Evolutionary conservation across 2,329 filamentous ascomycete genomes (phyloP), one percentile per base, ranked within the genome.

Genomic region (Ophiostoma sp.): DNA sequence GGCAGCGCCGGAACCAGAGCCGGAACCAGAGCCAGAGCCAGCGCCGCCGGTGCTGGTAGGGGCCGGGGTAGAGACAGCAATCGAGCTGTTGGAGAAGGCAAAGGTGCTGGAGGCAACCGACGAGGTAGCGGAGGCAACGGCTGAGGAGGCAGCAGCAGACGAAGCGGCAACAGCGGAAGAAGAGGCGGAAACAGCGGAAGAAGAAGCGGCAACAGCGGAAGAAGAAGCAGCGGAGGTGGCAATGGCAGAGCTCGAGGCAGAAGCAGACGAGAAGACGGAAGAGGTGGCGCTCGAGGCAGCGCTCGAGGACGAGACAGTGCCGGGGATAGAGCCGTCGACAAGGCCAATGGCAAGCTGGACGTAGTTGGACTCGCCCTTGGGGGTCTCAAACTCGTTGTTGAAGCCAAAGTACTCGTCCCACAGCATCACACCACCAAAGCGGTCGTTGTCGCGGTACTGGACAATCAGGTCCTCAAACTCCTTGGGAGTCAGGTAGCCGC

Each of bases 341-440:
- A 64, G 52, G 49, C 47, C 63, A 67, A 66, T 45, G 66, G 63
- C 0, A 68, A 60, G 36, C 42, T 64, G 45, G 55, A 52, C 36
- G 41, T 74, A 73, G 67, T 75, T 73, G n/a, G 64, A 66, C 69
- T 75, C 69, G 60, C 70, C 71, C 63, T 67, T 38, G 42, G 18
- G 8, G 63, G 18, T 36, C 5, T 6, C 41, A 45, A 64, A 42
- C 4, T 64, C 44, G 41, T 49, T 44, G 18, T 66, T 62, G 47
- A 65, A n/a, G 65, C 71, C 74, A 16, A 65, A 73, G 62, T 68
- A 69, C 65, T 73, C 75, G 65, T 78, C 77, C 76, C 76, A 78
- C 60, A 80, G 68, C 74, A 76, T 77, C 69, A 76, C 71, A 66
- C 77, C 77, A 12, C 74, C 77, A 45, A 77, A 78, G 64, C 72